A percentile compares a stretch with the other conserved stretches of the same genome.
Conservation (phyloP, 225 moss, liverwort and hornwort genomes). For the Asterella californica region DNA sequence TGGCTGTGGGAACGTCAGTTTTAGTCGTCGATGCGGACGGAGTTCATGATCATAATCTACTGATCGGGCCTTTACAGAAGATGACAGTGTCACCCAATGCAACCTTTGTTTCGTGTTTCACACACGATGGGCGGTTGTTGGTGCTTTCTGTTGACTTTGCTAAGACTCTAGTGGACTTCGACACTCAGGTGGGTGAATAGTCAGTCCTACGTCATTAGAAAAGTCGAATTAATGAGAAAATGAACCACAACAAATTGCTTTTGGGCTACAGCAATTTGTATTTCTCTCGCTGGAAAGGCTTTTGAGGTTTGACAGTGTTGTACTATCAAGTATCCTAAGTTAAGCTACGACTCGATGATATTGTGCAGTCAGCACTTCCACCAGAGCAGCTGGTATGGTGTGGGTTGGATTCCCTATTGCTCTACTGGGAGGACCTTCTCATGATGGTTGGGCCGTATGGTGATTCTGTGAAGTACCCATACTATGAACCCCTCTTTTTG, state of each 20-base stretch:
- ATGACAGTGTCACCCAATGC: slow-evolving; percentile 86
- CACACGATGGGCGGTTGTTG: slow-evolving; percentile 82
- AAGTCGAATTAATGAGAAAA: not conserved
- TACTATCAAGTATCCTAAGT: not conserved
- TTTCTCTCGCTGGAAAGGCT: not conserved
- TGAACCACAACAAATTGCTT: not conserved
- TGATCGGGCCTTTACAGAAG: slow-evolving; percentile 81
- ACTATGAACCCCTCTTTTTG: slow-evolving; percentile 82
- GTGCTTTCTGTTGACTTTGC: slow-evolving; percentile 79
- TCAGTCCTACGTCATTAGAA: not conserved
- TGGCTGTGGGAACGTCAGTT: slow-evolving; percentile 75
- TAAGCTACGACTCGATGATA: not conserved
- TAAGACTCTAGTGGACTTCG: slow-evolving; percentile 76
- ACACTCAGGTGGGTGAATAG: slow-evolving; percentile 54
- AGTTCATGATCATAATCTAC: slow-evolving; percentile 67
- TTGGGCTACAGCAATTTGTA: not conserved
- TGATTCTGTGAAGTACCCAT: slow-evolving; percentile 72
- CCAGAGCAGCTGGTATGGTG: slow-evolving; percentile 99
- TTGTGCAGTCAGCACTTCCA: slow-evolving; percentile 76
- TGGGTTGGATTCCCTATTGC: slow-evolving; percentile 80
- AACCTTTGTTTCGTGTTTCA: slow-evolving; percentile 78
- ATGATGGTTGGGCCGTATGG: slow-evolving; percentile 94
- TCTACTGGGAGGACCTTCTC: slow-evolving; percentile 87
- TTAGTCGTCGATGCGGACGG: slow-evolving; percentile 75
- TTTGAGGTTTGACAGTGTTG: not conserved